Conservation (phyloP, 768 basidiomycete species). For the Auriscalpium orientale region DNA sequence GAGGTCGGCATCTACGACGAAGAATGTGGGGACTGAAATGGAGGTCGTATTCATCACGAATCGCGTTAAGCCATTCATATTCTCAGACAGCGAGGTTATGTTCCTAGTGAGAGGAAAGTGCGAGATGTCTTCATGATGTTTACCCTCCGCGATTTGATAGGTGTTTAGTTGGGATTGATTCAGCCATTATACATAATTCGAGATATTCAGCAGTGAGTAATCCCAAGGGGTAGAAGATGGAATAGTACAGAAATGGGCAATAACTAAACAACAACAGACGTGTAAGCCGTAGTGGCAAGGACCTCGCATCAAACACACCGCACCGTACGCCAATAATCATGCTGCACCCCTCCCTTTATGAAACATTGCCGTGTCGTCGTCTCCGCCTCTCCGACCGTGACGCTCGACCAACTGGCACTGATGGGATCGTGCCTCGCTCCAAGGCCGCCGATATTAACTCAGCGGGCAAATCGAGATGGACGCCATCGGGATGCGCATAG, state of each 20-base stretch:
- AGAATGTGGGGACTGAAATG: too few relatives aligned
- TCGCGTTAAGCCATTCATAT: too few relatives aligned
- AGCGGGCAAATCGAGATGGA: conserved; percentile 89
- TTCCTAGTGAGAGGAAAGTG: too few relatives aligned
- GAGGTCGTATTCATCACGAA: too few relatives aligned
- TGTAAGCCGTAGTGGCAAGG: conserved; percentile 4
- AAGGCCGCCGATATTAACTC: conserved; percentile 87
- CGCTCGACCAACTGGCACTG: conserved; percentile 42
- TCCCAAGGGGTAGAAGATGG: not conserved
- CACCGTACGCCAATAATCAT: not conserved
- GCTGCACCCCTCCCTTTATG: not conserved
- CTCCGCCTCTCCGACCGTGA: conserved; percentile 49
- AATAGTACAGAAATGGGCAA: conserved; percentile 8
- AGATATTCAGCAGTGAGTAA: not conserved
- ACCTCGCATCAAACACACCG: conserved; percentile 8
- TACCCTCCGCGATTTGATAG: not conserved
- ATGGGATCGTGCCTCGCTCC: conserved; percentile 64
- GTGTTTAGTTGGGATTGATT: not conserved
- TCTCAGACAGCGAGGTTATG: too few relatives aligned
- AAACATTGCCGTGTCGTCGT: conserved; percentile 35
- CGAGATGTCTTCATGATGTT: too few relatives aligned
- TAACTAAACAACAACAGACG: conserved; percentile 5
- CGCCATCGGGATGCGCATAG: conserved; percentile 77
- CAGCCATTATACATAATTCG: conserved; percentile 2
- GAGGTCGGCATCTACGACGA: too few relatives aligned